phyloP scores from a whole-genome alignment of 345 rosid genomes.

The Lagerstroemia speciosa region DNA sequence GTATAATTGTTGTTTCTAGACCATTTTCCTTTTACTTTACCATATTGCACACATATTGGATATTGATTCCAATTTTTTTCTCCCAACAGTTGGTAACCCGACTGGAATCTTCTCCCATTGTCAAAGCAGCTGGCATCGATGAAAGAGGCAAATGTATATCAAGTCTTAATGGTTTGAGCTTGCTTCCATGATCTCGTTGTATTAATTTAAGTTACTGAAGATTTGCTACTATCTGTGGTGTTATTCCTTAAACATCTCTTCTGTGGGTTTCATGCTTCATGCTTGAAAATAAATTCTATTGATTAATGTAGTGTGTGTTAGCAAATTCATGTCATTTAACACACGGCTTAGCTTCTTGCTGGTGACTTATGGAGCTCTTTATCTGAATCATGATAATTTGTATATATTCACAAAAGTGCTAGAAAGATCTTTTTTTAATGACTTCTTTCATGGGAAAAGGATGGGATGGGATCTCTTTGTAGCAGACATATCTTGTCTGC shows the following conservation, averaged over 20 bases:
- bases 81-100: constrained; percentile 7
- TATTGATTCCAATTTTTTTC: constrained; percentile 6
- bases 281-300: background rate
- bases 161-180: constrained; percentile 1
- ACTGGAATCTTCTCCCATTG: background rate
- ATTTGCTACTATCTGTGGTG: background rate
- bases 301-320: background rate
- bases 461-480: background rate
- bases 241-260: background rate
- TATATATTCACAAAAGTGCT: background rate
- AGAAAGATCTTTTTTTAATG: background rate
- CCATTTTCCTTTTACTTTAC: background rate
- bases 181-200: background rate
- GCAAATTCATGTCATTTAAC: background rate
- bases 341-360: background rate
- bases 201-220: background rate
- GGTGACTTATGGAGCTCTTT: background rate
- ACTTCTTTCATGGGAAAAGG: background rate
- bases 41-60: constrained; percentile 8
- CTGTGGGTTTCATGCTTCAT: background rate
- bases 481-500: background rate
- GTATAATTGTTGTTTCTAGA: constrained; percentile 32
- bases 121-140: background rate
- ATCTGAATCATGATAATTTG: background rate
- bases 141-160: background rate